These are phyloP conservation scores for Epichloe scottii DNA, from an alignment of 2,329 filamentous ascomycete genomes.

Conservation along the genomic window DNA sequence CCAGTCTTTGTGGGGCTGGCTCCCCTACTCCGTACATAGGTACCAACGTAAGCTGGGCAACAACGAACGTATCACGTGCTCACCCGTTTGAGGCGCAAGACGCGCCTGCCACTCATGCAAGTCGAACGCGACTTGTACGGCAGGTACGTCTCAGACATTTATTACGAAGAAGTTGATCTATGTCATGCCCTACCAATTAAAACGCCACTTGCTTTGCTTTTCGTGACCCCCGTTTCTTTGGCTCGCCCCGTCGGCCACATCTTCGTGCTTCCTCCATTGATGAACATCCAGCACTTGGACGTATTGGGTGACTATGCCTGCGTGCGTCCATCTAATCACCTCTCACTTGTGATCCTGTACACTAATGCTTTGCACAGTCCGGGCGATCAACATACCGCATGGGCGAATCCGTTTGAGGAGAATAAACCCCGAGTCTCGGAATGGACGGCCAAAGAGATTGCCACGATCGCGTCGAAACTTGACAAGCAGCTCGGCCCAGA, in stretches of 20 bases:
- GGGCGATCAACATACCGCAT: slow-evolving; percentile 48
- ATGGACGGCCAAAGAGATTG: slow-evolving; percentile 85
- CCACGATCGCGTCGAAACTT: slow-evolving; percentile 71
- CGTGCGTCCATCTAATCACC: slow-evolving; percentile 21
- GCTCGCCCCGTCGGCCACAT: background rate
- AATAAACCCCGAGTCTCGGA: slow-evolving; percentile 53
- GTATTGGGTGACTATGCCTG: slow-evolving; percentile 25
- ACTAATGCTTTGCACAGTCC: slow-evolving; percentile 33
- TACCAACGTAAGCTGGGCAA: too few species aligned
- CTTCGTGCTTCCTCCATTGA: background rate
- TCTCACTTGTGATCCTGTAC: background rate
- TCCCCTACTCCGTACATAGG: background rate
- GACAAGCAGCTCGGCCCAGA: slow-evolving; percentile 93
- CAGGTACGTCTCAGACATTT: background rate
- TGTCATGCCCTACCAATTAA: background rate
- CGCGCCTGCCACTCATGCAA: slow-evolving; percentile 1
- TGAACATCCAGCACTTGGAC: background rate
- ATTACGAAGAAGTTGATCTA: background rate
- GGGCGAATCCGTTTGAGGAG: slow-evolving; percentile 74
- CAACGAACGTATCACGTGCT: slow-evolving; percentile 6
- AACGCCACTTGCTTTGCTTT: background rate
- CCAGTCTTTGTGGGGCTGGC: background rate
- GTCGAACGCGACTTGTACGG: background rate
- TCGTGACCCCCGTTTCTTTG: background rate
- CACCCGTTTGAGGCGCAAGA: slow-evolving; percentile 6